Base-by-base conservation (phyloP, 768 basidiomycete genomes). In the Termitomyces titanicus region DNA sequence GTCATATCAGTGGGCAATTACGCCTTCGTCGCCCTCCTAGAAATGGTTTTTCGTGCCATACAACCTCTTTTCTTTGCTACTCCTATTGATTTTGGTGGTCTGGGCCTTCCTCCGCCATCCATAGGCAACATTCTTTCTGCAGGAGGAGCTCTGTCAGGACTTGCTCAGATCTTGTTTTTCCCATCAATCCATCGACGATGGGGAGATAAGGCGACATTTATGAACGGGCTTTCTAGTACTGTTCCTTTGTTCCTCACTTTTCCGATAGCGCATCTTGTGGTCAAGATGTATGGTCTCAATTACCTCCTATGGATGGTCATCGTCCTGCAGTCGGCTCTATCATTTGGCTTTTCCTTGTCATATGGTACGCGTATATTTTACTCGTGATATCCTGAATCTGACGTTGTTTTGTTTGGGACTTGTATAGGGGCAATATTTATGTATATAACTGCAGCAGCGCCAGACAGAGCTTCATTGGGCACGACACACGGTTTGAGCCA, bases 1-100 rank as follows among this genome's bases (percentile, higher is more conserved):
- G 62, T 85, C 27, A 65, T 84, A 25, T 74, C 81, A 1, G 75
- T 78, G 12, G 67, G 70, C 15, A 85, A 85, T 62, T 87, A 84
- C 62, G 79, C 74, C 0, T 62, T 74, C 31, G 72, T 85, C 15
- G 75, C 84, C 10, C 64, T 85, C 5, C 54, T 82, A 17, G 85
- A 88, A 54, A 81, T 87, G 38, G 66, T 81, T 0, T 76, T 80
- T 57, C 78, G 79, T 44, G 78, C 83, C 8, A 65, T 89, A 12
- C 79, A 82, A 20, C 88, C 88, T 0, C 68, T 88, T 20, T 86
- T 87, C 67, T 76, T 79, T 55, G 79, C 85, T 12, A 88, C 84
- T 0, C 85, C 89, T 0, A 66, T 81, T 42, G 69, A 69, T 11
- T 70, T 81, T 3, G 87, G 88, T 18, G 87, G 87, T 0, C 76